These are phyloP conservation scores for Otatea glauca DNA, from an alignment of 176 grass and related monocot species.

Conservation along the genomic window DNA sequence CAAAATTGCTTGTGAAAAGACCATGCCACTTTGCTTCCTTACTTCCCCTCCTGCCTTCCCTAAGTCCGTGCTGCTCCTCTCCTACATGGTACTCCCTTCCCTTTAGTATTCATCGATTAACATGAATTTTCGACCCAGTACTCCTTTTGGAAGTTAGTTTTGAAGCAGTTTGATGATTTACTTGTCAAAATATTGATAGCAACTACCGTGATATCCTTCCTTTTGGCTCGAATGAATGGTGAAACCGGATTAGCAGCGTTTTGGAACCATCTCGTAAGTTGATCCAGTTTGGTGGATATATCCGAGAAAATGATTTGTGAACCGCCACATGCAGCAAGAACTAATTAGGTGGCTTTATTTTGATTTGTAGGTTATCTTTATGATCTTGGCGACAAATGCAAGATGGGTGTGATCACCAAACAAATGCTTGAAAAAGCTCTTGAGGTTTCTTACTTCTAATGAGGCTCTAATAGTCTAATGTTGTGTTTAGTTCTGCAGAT, in stretches of 20 bases:
- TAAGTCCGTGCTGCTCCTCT: too few relatives aligned
- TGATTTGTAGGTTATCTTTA: slow-evolving; percentile 80
- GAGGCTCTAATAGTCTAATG: too few relatives aligned
- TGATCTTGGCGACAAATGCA: slow-evolving; percentile 97
- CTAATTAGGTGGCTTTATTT: background rate
- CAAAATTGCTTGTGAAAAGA: too few relatives aligned
- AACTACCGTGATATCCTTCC: too few relatives aligned
- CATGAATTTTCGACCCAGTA: slow-evolving; percentile 51
- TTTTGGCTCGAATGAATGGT: too few relatives aligned
- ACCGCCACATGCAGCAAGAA: background rate
- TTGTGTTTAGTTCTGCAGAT: too few relatives aligned
- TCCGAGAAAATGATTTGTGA: slow-evolving; percentile 30
- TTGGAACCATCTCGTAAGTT: slow-evolving; percentile 96
- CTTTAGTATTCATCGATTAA: slow-evolving; percentile 25
- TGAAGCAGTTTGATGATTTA: slow-evolving; percentile 99
- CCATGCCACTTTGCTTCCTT: too few relatives aligned
- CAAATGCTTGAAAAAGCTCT: slow-evolving; percentile 98
- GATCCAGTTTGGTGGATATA: slow-evolving; percentile 33
- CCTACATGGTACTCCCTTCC: too few relatives aligned
- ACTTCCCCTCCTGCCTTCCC: too few relatives aligned
- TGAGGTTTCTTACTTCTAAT: too few relatives aligned
- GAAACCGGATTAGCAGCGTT: too few relatives aligned
- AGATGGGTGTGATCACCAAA: slow-evolving; percentile 97
- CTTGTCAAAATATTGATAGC: too few relatives aligned
- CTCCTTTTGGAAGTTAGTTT: slow-evolving; percentile 91